Evolutionary conservation across 1,284 basidiomycete species (phyloP).

Genomic region (Meira miltonrushii): DNA sequence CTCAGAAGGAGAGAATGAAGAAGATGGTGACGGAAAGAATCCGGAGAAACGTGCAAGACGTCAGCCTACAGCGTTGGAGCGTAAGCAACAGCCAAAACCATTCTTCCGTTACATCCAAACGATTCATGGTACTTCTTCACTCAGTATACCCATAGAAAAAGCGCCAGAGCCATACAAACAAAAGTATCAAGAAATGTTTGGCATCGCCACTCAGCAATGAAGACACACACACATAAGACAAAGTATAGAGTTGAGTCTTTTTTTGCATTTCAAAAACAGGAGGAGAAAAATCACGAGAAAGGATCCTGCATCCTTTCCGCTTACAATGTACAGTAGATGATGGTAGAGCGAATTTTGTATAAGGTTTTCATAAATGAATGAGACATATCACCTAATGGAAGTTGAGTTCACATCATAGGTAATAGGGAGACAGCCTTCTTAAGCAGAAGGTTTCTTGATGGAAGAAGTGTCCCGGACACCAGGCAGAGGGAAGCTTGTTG

Average conservation of each 20-base stretch:
- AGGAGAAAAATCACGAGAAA: background rate
- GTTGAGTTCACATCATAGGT: conserved; percentile 2
- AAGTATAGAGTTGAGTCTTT: background rate
- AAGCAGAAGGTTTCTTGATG: conserved; percentile 31
- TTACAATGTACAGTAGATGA: too few species aligned
- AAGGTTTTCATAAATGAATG: background rate
- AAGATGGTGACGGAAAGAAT: conserved; percentile 5
- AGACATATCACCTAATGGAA: background rate
- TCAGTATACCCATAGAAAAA: background rate
- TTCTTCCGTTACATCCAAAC: conserved; percentile 5
- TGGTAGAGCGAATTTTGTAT: too few species aligned
- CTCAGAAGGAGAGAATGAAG: conserved; percentile 12
- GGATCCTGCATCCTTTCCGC: background rate
- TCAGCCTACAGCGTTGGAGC: background rate
- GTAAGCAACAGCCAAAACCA: conserved; percentile 10
- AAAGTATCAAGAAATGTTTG: background rate
- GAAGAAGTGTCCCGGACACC: conserved; percentile 66
- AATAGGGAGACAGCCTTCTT: background rate
- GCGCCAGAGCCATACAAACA: background rate
- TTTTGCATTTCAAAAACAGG: background rate
- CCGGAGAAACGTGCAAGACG: background rate
- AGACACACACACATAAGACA: background rate
- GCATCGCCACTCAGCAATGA: background rate
- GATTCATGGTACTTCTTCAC: background rate
- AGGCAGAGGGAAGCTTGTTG: conserved; percentile 82